phyloP scores from a whole-genome alignment of 1,284 basidiomycete genomes.

The Ganoderma boninense region DNA sequence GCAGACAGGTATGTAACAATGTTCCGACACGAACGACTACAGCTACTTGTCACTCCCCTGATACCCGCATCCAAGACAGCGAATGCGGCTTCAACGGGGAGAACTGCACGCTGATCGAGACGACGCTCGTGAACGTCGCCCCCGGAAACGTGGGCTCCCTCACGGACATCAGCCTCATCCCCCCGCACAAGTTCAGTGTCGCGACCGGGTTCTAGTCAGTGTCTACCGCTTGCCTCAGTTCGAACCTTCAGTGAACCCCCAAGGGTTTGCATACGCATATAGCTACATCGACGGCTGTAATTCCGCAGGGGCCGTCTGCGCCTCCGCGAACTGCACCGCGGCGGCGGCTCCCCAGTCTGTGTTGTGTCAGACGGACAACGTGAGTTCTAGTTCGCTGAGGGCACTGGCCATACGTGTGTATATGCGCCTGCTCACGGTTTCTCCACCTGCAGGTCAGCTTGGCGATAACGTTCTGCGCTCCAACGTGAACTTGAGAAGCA shows the following conservation, averaged over 20 bases:
- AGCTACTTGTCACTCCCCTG: too few relatives aligned
- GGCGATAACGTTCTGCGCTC: too few relatives aligned
- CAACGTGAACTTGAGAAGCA: too few relatives aligned
- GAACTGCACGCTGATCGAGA: conserved; percentile 51
- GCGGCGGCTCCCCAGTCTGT: conserved; percentile 44
- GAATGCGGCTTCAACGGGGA: conserved; percentile 53
- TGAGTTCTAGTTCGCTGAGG: conserved; percentile 7
- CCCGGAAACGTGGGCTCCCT: conserved; percentile 53
- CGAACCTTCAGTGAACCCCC: too few relatives aligned
- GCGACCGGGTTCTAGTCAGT: conserved; percentile 35
- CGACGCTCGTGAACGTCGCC: conserved; percentile 52
- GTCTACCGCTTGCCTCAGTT: too few relatives aligned
- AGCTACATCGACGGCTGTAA: too few relatives aligned
- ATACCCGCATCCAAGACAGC: too few relatives aligned
- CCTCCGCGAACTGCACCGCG: conserved; percentile 34
- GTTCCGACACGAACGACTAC: too few relatives aligned
- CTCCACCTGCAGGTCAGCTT: too few relatives aligned
- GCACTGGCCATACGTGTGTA: not conserved
- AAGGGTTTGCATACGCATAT: too few relatives aligned
- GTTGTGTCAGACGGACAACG: conserved; percentile 44
- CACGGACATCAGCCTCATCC: conserved; percentile 53
- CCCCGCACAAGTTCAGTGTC: conserved; percentile 47
- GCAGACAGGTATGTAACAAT: not conserved
- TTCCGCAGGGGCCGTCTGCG: not conserved
- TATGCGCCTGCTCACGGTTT: too few relatives aligned